A percentile compares a stretch with the other conserved stretches of the same genome.
phyloP scores from a whole-genome alignment of 345 rosid species.

The Syzygium aromaticum region DNA sequence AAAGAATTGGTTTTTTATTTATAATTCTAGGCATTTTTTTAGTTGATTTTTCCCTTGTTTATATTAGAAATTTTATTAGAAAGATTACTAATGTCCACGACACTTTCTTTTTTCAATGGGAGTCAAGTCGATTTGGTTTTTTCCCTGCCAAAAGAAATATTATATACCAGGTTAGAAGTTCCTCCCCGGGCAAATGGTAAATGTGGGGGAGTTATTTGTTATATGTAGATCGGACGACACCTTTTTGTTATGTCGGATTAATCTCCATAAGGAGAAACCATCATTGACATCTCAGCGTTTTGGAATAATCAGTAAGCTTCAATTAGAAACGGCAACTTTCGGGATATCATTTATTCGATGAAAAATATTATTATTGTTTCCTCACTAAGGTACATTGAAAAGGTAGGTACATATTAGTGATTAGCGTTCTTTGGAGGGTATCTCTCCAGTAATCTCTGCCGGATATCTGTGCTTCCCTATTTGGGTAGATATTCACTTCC shows the following conservation, averaged over 20 bases:
- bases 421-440: background rate
- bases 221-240: background rate
- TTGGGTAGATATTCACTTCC: background rate
- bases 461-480: background rate
- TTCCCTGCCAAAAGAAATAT: too few species aligned
- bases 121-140: too few species aligned
- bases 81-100: background rate
- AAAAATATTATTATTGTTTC: background rate
- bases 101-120: too few species aligned
- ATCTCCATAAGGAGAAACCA: background rate
- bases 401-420: background rate
- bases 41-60: background rate
- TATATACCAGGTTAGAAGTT: too few species aligned
- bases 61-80: too few species aligned
- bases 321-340: background rate
- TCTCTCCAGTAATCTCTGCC: background rate
- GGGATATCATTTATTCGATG: background rate
- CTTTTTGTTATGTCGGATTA: background rate
- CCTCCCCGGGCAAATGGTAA: accelerated
- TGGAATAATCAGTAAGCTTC: background rate
- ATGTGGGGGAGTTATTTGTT: background rate
- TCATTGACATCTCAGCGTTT: accelerated
- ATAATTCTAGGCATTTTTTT: background rate
- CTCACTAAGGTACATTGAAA: background rate
- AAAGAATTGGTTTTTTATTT: too few species aligned